Evolutionary conservation across 2,329 filamentous ascomycete species (phyloP).

Genomic region (Dissoconium aciculare): DNA sequence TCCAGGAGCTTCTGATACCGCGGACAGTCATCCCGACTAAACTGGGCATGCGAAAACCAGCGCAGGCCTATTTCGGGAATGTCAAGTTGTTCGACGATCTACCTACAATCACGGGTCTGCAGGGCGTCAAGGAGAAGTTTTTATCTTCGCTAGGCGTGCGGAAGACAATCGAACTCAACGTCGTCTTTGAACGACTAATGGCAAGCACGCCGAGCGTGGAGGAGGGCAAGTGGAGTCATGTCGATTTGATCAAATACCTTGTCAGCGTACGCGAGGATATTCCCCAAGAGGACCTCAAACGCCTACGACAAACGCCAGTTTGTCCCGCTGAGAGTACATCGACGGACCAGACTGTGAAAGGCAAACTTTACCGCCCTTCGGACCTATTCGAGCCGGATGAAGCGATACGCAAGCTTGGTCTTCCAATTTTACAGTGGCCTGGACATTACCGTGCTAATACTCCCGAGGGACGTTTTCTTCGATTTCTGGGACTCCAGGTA

Average conservation of each 20-base stretch:
- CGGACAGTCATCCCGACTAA: constrained; percentile 79
- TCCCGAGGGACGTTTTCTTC: constrained; percentile 60
- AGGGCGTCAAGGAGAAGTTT: constrained; percentile 81
- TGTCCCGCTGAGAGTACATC: constrained; percentile 55
- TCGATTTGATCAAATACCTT: constrained; percentile 88
- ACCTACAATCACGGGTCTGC: constrained; percentile 61
- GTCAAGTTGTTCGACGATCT: constrained; percentile 92
- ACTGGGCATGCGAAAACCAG: constrained; percentile 70
- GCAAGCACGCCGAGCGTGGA: constrained; percentile 34
- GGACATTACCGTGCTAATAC: constrained; percentile 51
- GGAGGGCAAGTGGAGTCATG: constrained; percentile 64
- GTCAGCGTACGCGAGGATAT: constrained; percentile 83
- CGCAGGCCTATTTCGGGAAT: constrained; percentile 80
- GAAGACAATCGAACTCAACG: constrained; percentile 87
- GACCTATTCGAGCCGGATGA: constrained; percentile 72
- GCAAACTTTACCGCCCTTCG: constrained; percentile 50
- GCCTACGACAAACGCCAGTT: constrained; percentile 62
- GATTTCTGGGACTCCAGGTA: constrained; percentile 54
- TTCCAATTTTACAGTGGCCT: constrained; percentile 75
- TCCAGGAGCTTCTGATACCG: constrained; percentile 49
- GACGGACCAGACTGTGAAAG: constrained; percentile 23
- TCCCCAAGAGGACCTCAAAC: constrained; percentile 63
- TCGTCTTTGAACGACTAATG: constrained; percentile 79
- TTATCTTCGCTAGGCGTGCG: constrained; percentile 69
- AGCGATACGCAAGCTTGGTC: constrained; percentile 49